phyloP scores from a whole-genome alignment of 495 filamentous ascomycete species.

The Aspergillus heteromorphus region DNA sequence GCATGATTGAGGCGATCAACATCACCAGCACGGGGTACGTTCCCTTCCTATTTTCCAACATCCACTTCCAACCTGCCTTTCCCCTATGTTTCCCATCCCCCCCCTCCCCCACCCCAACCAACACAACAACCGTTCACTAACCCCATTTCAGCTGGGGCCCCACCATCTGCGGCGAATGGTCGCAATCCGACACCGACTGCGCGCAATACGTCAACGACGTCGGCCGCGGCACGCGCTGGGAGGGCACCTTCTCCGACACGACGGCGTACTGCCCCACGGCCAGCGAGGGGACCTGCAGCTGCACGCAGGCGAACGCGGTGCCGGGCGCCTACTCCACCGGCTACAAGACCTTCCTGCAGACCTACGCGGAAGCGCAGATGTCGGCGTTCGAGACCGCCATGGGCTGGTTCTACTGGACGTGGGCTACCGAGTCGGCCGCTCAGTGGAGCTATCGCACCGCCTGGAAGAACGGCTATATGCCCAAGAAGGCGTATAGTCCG shows the following conservation, averaged over 20 bases:
- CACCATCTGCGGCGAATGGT: slow-evolving; percentile 97
- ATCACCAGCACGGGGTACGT: slow-evolving; percentile 63
- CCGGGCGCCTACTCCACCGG: slow-evolving; percentile 56
- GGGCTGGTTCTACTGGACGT: slow-evolving; percentile 99
- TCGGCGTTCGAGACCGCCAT: slow-evolving; percentile 79
- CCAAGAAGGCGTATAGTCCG: slow-evolving; percentile 68
- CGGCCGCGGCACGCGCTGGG: slow-evolving; percentile 82
- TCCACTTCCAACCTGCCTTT: no score
- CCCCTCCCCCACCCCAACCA: neutral
- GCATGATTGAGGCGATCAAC: slow-evolving; percentile 67
- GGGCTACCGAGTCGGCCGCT: slow-evolving; percentile 68
- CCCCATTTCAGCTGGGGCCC: slow-evolving; percentile 64
- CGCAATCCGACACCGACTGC: slow-evolving; percentile 97
- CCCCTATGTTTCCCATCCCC: no score
- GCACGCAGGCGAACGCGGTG: slow-evolving; percentile 69
- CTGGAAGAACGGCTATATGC: slow-evolving; percentile 77
- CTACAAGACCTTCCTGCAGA: slow-evolving; percentile 82
- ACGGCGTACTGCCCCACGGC: slow-evolving; percentile 66
- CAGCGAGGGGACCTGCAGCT: slow-evolving; percentile 58
- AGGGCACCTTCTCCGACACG: slow-evolving; percentile 65
- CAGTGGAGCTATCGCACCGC: slow-evolving; percentile 96
- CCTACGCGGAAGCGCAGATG: slow-evolving; percentile 97
- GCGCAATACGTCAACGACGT: slow-evolving; percentile 84
- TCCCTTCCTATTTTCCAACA: no score
- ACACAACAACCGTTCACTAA: slow-evolving; percentile 5